Evolutionary conservation across 345 rosid species (phyloP), one percentile per base, ranked within the genome.

Genomic region (Sapria himalayana): DNA sequence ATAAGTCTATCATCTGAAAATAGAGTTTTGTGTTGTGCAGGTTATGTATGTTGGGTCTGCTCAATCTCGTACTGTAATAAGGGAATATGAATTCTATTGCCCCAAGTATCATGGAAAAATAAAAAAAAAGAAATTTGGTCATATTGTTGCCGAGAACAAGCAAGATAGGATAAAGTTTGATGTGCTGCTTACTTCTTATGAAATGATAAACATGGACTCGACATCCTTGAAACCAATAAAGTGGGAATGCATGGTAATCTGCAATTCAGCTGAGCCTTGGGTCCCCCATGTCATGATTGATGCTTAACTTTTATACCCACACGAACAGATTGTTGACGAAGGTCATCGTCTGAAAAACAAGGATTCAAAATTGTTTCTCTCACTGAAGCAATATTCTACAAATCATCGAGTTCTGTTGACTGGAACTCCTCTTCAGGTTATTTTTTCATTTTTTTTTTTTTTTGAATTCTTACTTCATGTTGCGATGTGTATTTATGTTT

Each of bases 391-490:
- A 61, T 91, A 80, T 61, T 58, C 67, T 25, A 84, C 85, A 55
- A 65, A 69, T 43, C 99, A 91, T 58, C 92, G 99, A 23, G 73
- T 71, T 43, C 96, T 91, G 46, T 70, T 91, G 63, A 91, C 99
- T 33, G 99, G 99, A 62, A 91, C 99, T 29, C 99, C 99, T 29
- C 93, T 91, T 61, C 99, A 91, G 93, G 99, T 91, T 44, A 29
- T 61, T 62, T 45, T 29, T 47, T 36, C 9, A 9, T 36, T 9
- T 36, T 15, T 51, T 34, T 45, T 2, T 32, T 39, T 18, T 18
- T 29, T 22, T 14, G 6, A 37, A 19, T 45, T 45, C 35, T 3
- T 17, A 27, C 36, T 7, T 40, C 29, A 31, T 49, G 7, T 49
- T 39, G 16, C n/a, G n/a, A n/a, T n/a, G n/a, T n/a, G n/a, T n/a